Base-by-base conservation (phyloP, 2,329 filamentous ascomycete genomes). In the Endoconidiophora laricicola region DNA sequence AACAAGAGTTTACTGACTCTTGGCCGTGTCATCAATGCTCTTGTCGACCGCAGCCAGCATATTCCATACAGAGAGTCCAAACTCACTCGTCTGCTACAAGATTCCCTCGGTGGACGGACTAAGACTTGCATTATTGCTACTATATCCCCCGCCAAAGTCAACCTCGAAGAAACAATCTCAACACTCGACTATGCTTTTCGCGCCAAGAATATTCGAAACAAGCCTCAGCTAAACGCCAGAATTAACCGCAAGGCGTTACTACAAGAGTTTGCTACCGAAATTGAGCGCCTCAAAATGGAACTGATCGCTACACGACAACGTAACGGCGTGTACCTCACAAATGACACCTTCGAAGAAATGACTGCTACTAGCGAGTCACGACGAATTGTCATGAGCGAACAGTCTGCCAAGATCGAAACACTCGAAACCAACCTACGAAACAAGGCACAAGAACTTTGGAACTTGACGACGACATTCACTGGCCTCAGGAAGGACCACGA, bases 91-190 rank as follows among this genome's bases (percentile, higher is more conserved):
- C 69, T 98, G 3, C 70, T 98, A 18, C 93, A 98, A 78, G 93
- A 98, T 62, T 98, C 93, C 0, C 75, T 98, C 0, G 91, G 91
- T 54, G 91, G 91, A 2, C 79, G 83, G 48, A 98, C 93, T 1
- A 98, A 98, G 62, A 98, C 91, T 0, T 98, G 91, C 68, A 98
- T 98, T 57, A 96, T 98, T 60, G 91, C 91, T 4, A 98, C 91
- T 0, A 76, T 98, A 39, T 96, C 91, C 2, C 88, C 91, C 1
- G 86, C 88, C 6, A 93, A 91, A 64, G 88, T 82, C 65, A 98
- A 96, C 58, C 71, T 98, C 1, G 91, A 98, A 60, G 91, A 98
- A 65, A 98, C 93, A 0, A 96, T 98, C 54, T 96, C 91, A 0
- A 98, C 93, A 0, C 73, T 98, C 1, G 91, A 98, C 63, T 98